These are phyloP conservation scores for Grigorovia transvaalensis DNA, from an alignment of 805 yeast genomes.

Conservation along the genomic window DNA sequence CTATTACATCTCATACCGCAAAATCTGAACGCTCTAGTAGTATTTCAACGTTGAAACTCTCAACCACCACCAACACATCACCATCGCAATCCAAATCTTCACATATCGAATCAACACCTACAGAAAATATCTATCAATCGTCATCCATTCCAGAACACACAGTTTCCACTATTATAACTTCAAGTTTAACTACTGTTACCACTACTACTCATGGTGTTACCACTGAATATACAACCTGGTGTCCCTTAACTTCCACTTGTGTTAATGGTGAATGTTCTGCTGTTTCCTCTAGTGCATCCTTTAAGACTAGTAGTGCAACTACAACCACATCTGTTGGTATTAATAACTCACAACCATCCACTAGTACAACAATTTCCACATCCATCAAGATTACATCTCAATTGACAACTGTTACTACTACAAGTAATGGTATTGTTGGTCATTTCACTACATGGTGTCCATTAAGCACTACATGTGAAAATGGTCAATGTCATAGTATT, in stretches of 20 bases:
- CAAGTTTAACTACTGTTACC: conserved; percentile 9
- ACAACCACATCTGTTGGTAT: neutral
- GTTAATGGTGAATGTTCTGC: neutral
- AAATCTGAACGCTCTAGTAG: neutral
- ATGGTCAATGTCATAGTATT: neutral
- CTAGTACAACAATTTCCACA: neutral
- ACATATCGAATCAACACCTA: no score
- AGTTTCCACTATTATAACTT: neutral
- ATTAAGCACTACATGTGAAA: conserved; percentile 3
- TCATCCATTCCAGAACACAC: no score
- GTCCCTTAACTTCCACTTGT: conserved; percentile 11
- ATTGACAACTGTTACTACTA: conserved; percentile 10
- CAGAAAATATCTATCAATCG: neutral
- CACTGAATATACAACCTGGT: conserved; percentile 23
- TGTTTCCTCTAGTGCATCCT: conserved; percentile 7
- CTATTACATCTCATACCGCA: neutral
- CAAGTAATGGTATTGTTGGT: conserved; percentile 18
- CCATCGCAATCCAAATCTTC: no score
- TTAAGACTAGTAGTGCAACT: conserved; percentile 13
- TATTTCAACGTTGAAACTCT: neutral
- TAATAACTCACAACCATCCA: neutral
- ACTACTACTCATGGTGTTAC: conserved; percentile 18
- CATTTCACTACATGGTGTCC: conserved; percentile 25
- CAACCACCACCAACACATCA: neutral
- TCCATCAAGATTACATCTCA: conserved; percentile 3